Percentiles rank a stretch among this genome's conserved stretches.
phyloP scores from a whole-genome alignment of 768 basidiomycete species.

The Macrolepiota fuliginosa region DNA sequence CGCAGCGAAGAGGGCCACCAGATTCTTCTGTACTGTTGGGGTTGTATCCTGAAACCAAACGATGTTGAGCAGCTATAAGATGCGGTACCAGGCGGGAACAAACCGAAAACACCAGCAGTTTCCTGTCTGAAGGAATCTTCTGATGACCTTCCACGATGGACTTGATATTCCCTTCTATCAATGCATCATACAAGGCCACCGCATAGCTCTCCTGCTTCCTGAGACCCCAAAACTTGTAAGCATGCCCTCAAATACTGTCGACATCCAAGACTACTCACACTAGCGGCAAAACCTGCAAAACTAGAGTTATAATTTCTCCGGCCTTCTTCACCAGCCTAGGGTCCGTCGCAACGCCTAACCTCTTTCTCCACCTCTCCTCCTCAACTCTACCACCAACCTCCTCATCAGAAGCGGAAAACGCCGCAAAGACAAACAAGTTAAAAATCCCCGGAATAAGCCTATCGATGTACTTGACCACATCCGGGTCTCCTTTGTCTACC shows the following conservation, averaged over 20 bases:
- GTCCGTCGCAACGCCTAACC: conserved; percentile 46
- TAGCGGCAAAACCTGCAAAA: conserved; percentile 59
- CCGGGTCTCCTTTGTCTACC: conserved; percentile 52
- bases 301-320: conserved; percentile 61
- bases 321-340: conserved; percentile 57
- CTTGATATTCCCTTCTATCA: conserved; percentile 50
- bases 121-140: conserved; percentile 35
- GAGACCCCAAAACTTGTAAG: background rate
- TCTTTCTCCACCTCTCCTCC: conserved; percentile 54
- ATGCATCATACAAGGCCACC: conserved; percentile 48
- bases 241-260: background rate
- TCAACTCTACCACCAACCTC: conserved; percentile 33
- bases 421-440: conserved; percentile 52
- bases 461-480: conserved; percentile 81
- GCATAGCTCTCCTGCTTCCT: conserved; percentile 70
- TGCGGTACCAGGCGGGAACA: background rate
- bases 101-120: conserved; percentile 13
- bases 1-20: conserved; percentile 66
- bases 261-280: conserved; percentile 51
- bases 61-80: background rate
- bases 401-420: conserved; percentile 26
- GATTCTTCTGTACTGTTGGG: conserved; percentile 51
- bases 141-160: conserved; percentile 55
- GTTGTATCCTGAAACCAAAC: conserved; percentile 38
- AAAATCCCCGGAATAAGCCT: conserved; percentile 70